Conservation (phyloP, 257 asterid genomes). For the Solanum pinnatisectum region DNA sequence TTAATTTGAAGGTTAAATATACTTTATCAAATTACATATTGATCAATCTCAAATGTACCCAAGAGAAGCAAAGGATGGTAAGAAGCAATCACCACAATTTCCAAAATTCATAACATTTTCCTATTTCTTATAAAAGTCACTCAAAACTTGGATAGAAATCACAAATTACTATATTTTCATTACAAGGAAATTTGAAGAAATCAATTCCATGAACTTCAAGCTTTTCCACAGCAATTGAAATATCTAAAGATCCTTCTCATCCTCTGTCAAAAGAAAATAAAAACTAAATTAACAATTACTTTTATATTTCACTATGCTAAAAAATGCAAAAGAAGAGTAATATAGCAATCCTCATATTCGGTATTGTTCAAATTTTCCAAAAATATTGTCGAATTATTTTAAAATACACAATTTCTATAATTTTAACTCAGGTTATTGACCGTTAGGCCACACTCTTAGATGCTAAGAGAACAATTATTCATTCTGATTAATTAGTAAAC, state of each 20-base stretch:
- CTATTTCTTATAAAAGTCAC: background rate
- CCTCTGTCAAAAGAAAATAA: slow-evolving; percentile 29
- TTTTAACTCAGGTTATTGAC: background rate
- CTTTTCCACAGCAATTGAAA: slow-evolving; percentile 80
- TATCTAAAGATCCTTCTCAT: slow-evolving; percentile 74
- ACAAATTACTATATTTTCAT: background rate
- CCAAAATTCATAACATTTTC: background rate
- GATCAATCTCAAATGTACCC: background rate
- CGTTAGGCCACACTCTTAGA: background rate
- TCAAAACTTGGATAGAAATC: background rate
- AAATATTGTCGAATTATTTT: rapidly evolving
- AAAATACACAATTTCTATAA: background rate
- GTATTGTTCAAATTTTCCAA: background rate
- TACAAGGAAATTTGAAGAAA: background rate
- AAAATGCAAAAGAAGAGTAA: background rate
- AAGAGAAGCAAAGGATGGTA: background rate
- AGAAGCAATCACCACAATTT: background rate
- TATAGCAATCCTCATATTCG: background rate
- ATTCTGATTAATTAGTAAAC: background rate
- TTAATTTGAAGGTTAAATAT: background rate
- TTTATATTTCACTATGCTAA: background rate
- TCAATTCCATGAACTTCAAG: slow-evolving; percentile 20
- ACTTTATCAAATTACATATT: background rate
- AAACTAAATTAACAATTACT: background rate
- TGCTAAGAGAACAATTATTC: background rate